phyloP scores from a whole-genome alignment of 2,329 filamentous ascomycete genomes.

The Colletotrichum neosansevieriae region DNA sequence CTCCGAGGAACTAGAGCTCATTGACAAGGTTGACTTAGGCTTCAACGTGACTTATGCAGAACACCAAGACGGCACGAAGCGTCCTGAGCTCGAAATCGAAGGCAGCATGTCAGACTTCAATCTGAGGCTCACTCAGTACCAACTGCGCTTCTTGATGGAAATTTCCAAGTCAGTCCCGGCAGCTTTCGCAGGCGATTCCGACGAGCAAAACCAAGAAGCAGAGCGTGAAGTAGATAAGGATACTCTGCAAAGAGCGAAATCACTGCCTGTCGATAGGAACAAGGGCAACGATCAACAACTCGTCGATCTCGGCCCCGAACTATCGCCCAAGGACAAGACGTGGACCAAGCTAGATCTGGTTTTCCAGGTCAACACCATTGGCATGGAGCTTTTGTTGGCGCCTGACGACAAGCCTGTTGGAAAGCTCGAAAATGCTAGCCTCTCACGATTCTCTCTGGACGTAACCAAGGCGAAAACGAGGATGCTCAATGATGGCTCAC shows the following conservation, averaged over 20 bases:
- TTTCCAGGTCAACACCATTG: conserved; percentile 89
- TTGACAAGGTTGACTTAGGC: conserved; percentile 94
- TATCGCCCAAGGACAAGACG: conserved; percentile 74
- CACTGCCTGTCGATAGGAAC: conserved; percentile 51
- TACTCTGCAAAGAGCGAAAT: conserved; percentile 60
- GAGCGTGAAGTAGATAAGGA: conserved; percentile 77
- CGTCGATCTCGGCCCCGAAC: conserved; percentile 75
- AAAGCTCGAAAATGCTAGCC: conserved; percentile 80
- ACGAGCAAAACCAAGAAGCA: conserved; percentile 79
- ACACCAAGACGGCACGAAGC: conserved; percentile 79
- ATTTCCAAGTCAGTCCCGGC: conserved; percentile 88
- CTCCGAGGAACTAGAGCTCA: conserved; percentile 92
- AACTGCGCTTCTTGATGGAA: conserved; percentile 89
- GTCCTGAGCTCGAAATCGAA: conserved; percentile 92
- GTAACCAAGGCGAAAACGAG: conserved; percentile 91
- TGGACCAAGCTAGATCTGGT: conserved; percentile 96
- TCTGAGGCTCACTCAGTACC: conserved; percentile 87
- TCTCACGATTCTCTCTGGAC: conserved; percentile 95
- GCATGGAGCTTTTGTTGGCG: conserved; percentile 86
- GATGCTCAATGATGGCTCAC: conserved; percentile 90
- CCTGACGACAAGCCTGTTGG: conserved; percentile 82
- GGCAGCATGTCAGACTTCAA: conserved; percentile 95
- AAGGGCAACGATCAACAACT: conserved; percentile 54
- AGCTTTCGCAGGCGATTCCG: conserved; percentile 82
- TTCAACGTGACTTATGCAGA: conserved; percentile 95